Base-by-base conservation (phyloP, 495 filamentous ascomycete species). In the Lepidopterella palustris region DNA sequence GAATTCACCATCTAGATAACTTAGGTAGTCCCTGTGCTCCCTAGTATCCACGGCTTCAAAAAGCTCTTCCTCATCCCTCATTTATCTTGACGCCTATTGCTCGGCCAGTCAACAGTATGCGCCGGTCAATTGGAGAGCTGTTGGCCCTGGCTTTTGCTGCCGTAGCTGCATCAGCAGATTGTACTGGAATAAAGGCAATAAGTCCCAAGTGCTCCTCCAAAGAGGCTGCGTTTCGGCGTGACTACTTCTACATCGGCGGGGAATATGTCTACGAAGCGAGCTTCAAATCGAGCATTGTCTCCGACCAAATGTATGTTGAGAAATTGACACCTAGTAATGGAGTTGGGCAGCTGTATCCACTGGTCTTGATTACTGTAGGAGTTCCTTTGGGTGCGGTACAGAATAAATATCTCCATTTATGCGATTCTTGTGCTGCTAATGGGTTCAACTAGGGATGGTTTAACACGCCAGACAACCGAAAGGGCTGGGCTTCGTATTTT, bases 401-500 rank as follows among this genome's bases (percentile, higher is more conserved):
- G 24, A 39, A 57, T 26, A 39, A 23, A 9, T 27, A n/a, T 23
- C 27, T 20, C 49, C 2, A 31, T 51, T 42, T 13, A 21, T 18
- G 6, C 13, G 32, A 35, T 10, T 20, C 11, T 6, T 20, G 3
- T 35, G 4, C 21, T 40, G 6, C 26, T 58, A 23, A 35, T 39
- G 21, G 24, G 5, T 5, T 24, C 11, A 50, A 40, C 40, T 35
- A 25, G 11, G 58, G 56, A 67, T 80, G 68, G 57, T 71, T 79
- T 25, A 76, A 76, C 61, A 81, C 74, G 20, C 78, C 78, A 1
- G 77, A 81, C 58, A 74, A 74, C 53, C 68, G 73, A 1, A 62
- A 69, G 54, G 78, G 79, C 42, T 81, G 77, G 76, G 71, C 75
- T 2, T 75, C 74, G 1, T 77, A 71, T 60, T 78, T 80, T 55